A percentile compares a stretch with the other conserved stretches of the same genome.
phyloP scores from a whole-genome alignment of 331 rosid genomes.

The Malus hybrid region DNA sequence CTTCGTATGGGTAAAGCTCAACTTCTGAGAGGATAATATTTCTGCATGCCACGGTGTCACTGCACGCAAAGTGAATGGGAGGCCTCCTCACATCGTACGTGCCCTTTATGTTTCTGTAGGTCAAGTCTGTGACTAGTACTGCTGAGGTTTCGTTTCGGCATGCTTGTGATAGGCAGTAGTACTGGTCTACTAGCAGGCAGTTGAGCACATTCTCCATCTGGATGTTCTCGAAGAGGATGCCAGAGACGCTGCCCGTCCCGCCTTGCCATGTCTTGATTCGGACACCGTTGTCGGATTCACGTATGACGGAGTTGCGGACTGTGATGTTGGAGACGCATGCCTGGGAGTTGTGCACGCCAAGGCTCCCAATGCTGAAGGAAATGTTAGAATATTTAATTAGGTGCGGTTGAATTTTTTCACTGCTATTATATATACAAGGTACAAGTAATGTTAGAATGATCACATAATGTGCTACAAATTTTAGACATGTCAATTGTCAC shows the following conservation, averaged over 20 bases:
- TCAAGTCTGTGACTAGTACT: slow-evolving; percentile 51
- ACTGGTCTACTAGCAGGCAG: slow-evolving; percentile 80
- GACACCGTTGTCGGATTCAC: slow-evolving; percentile 80
- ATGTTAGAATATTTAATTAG: not conserved
- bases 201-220: slow-evolving; percentile 82
- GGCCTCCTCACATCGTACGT: slow-evolving; percentile 82
- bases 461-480: too few species aligned
- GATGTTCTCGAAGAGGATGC: slow-evolving; percentile 56
- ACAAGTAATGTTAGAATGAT: too few species aligned
- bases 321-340: slow-evolving; percentile 93
- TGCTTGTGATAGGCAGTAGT: slow-evolving; percentile 68
- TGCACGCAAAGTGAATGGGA: slow-evolving; percentile 91
- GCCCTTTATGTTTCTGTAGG: slow-evolving; percentile 68
- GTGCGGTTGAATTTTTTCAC: not conserved
- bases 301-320: slow-evolving; percentile 50
- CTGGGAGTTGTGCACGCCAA: slow-evolving; percentile 75
- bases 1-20: slow-evolving; percentile 80
- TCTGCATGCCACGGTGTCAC: slow-evolving; percentile 81
- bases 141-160: slow-evolving; percentile 80
- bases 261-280: slow-evolving; percentile 98
- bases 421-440: not conserved
- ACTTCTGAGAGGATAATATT: slow-evolving; percentile 78
- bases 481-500: not conserved
- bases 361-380: slow-evolving; percentile 85
- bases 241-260: slow-evolving; percentile 67